Base-by-base conservation (phyloP, 371 early-diverging fungal genomes). In the Sporodiniella umbellata region DNA sequence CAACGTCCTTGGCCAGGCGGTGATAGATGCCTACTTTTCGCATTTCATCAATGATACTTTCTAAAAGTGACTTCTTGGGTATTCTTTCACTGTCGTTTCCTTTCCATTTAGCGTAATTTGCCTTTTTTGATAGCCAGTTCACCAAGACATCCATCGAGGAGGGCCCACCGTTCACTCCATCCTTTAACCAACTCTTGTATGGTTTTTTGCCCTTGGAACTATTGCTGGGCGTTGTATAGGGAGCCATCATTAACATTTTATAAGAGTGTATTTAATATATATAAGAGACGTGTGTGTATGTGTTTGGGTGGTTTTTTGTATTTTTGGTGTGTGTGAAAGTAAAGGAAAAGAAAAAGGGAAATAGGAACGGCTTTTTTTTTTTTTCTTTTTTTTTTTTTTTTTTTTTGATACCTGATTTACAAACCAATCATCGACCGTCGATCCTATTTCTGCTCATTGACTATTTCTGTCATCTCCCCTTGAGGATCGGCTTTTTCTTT, bases 111-210 rank as follows among this genome's bases (percentile, higher is more conserved):
- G 69, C 60, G 23, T 65, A 67, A 50, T 69, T 74, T 8, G 64
- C 57, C 51, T 74, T 74, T 39, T 65, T 66, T 33, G 75, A 64
- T 30, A 74, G 45, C 75, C 75, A 74, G 44, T 70, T 62, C 8
- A 74, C 66, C 0, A 74, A 49, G 0, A 74, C 56, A 44, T 74
- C 68, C 75, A 74, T 74, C 14, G 75, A 74, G 26, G 57, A 68
- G 25, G 75, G 70, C 2, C 75, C 75, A 17, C 75, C 75, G 42
- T 65, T 68, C 14, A 74, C 70, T n/a, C 70, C 74, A 50, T 73
- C 74, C 40, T 73, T 73, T n/a, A 73, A 49, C 74, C 75, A 74
- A 31, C 70, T 70, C 33, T 74, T 74, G 38, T 74, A 74, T 11
- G 75, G 70, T 35, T 74, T 74, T 33, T 74, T 74, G 25, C 68